Evolutionary conservation across 2,329 filamentous ascomycete species (phyloP).

Genomic region (Dactylellina sp.): DNA sequence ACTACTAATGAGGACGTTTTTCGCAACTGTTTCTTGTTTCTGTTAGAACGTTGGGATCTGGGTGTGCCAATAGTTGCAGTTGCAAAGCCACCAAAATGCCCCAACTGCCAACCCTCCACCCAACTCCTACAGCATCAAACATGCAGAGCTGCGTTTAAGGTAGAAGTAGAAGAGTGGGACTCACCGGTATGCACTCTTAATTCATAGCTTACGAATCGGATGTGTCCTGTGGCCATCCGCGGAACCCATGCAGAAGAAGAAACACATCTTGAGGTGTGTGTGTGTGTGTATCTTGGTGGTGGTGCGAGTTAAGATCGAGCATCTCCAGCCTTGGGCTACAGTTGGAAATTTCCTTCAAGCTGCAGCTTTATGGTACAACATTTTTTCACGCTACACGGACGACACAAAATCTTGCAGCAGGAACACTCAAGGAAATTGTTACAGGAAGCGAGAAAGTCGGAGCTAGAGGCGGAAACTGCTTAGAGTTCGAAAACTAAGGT

Average conservation of each 20-base stretch:
- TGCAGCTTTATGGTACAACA: not conserved
- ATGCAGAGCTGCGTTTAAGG: slow-evolving; percentile 8
- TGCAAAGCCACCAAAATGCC: slow-evolving; percentile 14
- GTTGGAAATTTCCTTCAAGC: not conserved
- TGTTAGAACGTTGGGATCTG: slow-evolving; percentile 24
- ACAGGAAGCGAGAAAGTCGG: too few species aligned
- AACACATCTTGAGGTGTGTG: slow-evolving; percentile 22
- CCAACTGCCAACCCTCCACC: not conserved
- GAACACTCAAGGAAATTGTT: too few species aligned
- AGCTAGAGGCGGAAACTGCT: too few species aligned
- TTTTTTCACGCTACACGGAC: too few species aligned
- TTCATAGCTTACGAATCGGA: slow-evolving; percentile 54
- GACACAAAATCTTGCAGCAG: too few species aligned
- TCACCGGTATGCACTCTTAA: slow-evolving; percentile 51
- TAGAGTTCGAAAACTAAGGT: too few species aligned
- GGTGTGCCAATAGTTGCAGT: not conserved
- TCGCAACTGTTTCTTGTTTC: slow-evolving; percentile 33
- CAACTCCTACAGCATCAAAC: slow-evolving; percentile 23
- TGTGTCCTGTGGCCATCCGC: slow-evolving; percentile 45
- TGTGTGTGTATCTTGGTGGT: not conserved
- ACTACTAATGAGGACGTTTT: slow-evolving; percentile 22
- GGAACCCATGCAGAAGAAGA: slow-evolving; percentile 19
- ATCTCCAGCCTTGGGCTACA: slow-evolving; percentile 6
- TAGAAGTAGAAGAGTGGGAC: not conserved
- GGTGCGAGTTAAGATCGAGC: slow-evolving; percentile 4